Base-by-base conservation (phyloP, 495 filamentous ascomycete species). In the Lepidopterella palustris region DNA sequence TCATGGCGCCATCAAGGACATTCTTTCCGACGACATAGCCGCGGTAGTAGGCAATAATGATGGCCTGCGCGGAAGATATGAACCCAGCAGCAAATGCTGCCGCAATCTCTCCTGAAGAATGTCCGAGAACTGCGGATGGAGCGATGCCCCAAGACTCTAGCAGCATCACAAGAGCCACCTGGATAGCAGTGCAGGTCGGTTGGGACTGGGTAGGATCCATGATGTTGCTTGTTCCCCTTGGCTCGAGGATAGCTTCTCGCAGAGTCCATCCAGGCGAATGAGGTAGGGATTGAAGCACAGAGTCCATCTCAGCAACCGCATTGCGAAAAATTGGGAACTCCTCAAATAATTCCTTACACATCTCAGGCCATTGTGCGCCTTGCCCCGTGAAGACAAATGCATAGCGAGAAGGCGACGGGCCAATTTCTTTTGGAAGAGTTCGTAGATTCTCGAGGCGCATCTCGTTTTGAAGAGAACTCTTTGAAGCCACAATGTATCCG, bases 311-410 rank as follows among this genome's bases (percentile, higher is more conserved):
- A 3, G 26, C 6, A 21, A 54, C 76, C 0, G 66, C 67, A 1
- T 67, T 28, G 15, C 61, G 53, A 62, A 77, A 81, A 5, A 69
- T 40, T 3, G 70, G 57, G 55, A 62, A 80, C 8, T 39, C 40
- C 18, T n/a, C n/a, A 40, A 52, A 27, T 0, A 63, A 26, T 10
- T 47, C 51, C 28, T 29, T 32, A 15, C 79, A 82, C 86, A 89
- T 89, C 3, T 70, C 68, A 3, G 80, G 70, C 81, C 84, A 88
- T 62, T 88, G 86, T 0, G 85, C 84, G n/a, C 86, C 86, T 62
- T 89, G 86, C 4, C 86, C 86, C 15, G 84, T 87, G 61, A 78
- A 77, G 0, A 78, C 64, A 18, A 61, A 59, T 3, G 13, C 61
- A 4, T 56, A 25, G 13, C 49, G 18, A 25, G 48, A 15, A 3